Base-by-base conservation (phyloP, 805 yeast genomes). In the Brettanomyces custersianus region DNA sequence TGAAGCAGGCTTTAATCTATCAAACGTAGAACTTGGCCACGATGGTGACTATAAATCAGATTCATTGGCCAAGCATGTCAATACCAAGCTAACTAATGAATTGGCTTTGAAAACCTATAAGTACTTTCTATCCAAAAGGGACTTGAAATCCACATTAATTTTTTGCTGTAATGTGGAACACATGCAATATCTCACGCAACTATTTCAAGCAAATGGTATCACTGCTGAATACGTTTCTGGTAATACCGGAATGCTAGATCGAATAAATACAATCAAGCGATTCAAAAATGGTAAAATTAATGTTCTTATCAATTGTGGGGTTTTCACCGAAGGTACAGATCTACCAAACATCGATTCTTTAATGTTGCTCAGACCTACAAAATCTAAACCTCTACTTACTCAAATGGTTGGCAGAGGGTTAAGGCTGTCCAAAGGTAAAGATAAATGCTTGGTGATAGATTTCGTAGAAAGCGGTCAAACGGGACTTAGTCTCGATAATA, bases 381-480 rank as follows among this genome's bases (percentile, higher is more conserved):
- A 68, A 39, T 87, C 96, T 1, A 60, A 75, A 22, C 74, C 81
- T 0, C 58, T 88, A 29, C 57, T 85, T 25, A 67, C 77, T 13
- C 97, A 88, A 52, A 88, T 88, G 95, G 69, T 88, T 15, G 97
- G 97, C 0, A 65, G 97, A 38, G 97, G 96, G 0, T 59, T 88
- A 28, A 60, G 97, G 25, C 45, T 73, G 11, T 76, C 75, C 47
- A 60, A 66, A 2, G 72, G 68, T 0, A 88, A 88, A 49, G 55
- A 65, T 2, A 61, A 65, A 40, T 86, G 96, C 48, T 80, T 79
- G 47, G 67, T 88, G 5, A 67, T 85, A 1, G 95, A 87, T 52
- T 74, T 86, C 55, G 83, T 77, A n/a, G 82, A 77, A 9, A 67
- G 78, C 1, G 63, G 54, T n/a, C 40, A 44, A 5, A 36, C 53